A percentile compares a stretch with the other conserved stretches of the same genome.
These are phyloP conservation scores for Metschnikowia sp. DNA, from an alignment of 805 yeast genomes.

Conservation along the genomic window DNA sequence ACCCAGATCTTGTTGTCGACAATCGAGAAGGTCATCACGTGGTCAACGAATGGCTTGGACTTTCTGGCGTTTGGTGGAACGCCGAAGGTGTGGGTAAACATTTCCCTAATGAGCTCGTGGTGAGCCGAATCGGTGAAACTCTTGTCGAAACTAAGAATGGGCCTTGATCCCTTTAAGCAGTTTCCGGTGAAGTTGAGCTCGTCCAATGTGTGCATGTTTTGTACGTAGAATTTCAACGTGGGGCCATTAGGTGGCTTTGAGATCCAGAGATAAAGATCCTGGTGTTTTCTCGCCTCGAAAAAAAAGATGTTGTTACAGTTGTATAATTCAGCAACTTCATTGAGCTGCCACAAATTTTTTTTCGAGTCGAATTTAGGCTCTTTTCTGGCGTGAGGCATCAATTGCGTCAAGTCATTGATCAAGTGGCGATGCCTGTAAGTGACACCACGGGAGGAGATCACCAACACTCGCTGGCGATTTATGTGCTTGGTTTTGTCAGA, in stretches of 20 bases:
- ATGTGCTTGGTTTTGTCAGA: constrained; percentile 53
- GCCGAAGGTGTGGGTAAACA: constrained; percentile 78
- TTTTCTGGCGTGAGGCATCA: constrained; percentile 92
- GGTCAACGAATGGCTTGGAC: constrained; percentile 92
- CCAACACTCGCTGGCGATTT: constrained; percentile 84
- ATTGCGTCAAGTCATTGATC: constrained; percentile 69
- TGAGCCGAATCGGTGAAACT: constrained; percentile 67
- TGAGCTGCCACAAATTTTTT: constrained; percentile 80
- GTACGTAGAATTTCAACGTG: constrained; percentile 87
- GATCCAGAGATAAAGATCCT: constrained; percentile 90
- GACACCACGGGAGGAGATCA: constrained; percentile 92
- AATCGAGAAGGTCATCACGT: constrained; percentile 86
- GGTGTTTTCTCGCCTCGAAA: constrained; percentile 95
- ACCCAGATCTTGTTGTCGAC: constrained; percentile 95
- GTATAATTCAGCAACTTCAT: constrained; percentile 94
- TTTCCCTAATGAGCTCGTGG: constrained; percentile 72
- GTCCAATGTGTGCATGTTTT: constrained; percentile 92
- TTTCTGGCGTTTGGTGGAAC: constrained; percentile 94
- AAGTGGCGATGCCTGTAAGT: constrained; percentile 94
- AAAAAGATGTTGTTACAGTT: constrained; percentile 94
- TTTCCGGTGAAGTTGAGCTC: constrained; percentile 96
- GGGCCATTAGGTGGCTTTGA: constrained; percentile 98
- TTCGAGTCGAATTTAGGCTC: constrained; percentile 95
- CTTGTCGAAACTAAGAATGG: constrained; percentile 83
- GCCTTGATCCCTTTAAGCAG: constrained; percentile 93